A percentile compares a stretch with the other conserved stretches of the same genome.
Evolutionary conservation across 2,329 filamentous ascomycete genomes (phyloP).

Genomic region (Pseudogymnoascus sp.): DNA sequence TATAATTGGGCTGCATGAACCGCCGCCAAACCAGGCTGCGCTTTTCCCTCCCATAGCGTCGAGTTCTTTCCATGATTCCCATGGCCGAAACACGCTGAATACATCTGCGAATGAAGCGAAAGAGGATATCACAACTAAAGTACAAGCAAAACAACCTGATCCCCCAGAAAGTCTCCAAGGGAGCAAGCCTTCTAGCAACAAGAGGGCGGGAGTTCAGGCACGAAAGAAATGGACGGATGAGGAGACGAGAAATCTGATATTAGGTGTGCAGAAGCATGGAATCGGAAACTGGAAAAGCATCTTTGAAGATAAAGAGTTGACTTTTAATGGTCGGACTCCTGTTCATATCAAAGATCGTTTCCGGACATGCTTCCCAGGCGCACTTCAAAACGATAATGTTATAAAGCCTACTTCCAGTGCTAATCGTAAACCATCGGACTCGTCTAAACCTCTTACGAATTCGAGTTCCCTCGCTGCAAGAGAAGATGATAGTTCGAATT

Average conservation of each 20-base stretch:
- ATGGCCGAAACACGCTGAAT: constrained; percentile 31
- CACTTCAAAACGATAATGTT: constrained; percentile 33
- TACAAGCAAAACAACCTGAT: not conserved
- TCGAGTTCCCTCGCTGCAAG: not conserved
- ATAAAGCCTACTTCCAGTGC: constrained; percentile 24
- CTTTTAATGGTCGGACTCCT: constrained; percentile 52
- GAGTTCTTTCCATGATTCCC: constrained; percentile 44
- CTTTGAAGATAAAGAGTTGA: constrained; percentile 51
- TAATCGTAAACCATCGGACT: constrained; percentile 19
- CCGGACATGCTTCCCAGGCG: constrained; percentile 52
- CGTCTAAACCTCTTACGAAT: not conserved
- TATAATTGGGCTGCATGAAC: constrained; percentile 56
- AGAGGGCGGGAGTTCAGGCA: constrained; percentile 47
- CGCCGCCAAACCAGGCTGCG: constrained; percentile 47
- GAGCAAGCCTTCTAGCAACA: constrained; percentile 16
- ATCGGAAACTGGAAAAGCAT: constrained; percentile 60
- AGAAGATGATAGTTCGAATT: constrained; percentile 17
- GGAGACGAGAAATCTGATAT: constrained; percentile 53
- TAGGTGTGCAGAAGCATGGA: constrained; percentile 54
- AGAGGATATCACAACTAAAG: constrained; percentile 7
- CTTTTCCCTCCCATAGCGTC: constrained; percentile 58
- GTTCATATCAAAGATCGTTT: constrained; percentile 60
- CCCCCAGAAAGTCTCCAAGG: constrained; percentile 28
- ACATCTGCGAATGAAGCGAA: constrained; percentile 15
- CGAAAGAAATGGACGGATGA: constrained; percentile 57